Percentiles rank a stretch among this genome's conserved stretches.
Evolutionary conservation across 805 yeast species (phyloP).

Genomic region (Metschnikowia cerradonensis): DNA sequence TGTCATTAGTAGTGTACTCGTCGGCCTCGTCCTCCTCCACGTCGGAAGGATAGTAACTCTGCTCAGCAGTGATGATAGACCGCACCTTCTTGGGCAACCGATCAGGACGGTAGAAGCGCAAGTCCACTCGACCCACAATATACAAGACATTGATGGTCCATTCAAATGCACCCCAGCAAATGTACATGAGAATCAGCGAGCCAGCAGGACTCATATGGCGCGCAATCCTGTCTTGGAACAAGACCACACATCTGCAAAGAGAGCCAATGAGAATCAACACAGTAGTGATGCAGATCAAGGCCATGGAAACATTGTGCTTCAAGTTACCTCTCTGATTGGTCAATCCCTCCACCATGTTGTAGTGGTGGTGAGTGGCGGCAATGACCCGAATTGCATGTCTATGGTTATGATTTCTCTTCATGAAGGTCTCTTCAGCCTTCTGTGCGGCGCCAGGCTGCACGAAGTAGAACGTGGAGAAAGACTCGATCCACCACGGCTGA

Average conservation of each 20-base stretch:
- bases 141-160: slow-evolving; percentile 52
- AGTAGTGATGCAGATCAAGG: slow-evolving; percentile 44
- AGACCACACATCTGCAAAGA: slow-evolving; percentile 45
- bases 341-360: slow-evolving; percentile 35
- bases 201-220: slow-evolving; percentile 16
- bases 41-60: slow-evolving; percentile 31
- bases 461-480: slow-evolving; percentile 55
- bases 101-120: slow-evolving; percentile 79
- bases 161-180: slow-evolving; percentile 68
- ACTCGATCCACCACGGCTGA: slow-evolving; percentile 78
- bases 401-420: slow-evolving; percentile 45
- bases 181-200: slow-evolving; percentile 58
- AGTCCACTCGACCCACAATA: slow-evolving; percentile 62
- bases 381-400: slow-evolving; percentile 54
- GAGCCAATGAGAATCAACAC: slow-evolving; percentile 48
- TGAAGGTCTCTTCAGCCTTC: slow-evolving; percentile 45
- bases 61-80: slow-evolving; percentile 41
- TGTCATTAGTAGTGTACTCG: slow-evolving; percentile 4
- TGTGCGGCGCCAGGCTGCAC: slow-evolving; percentile 50
- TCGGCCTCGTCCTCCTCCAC: slow-evolving; percentile 22
- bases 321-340: slow-evolving; percentile 39
- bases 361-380: slow-evolving; percentile 50
- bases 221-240: slow-evolving; percentile 32
- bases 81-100: slow-evolving; percentile 39
- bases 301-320: slow-evolving; percentile 50